Base-by-base conservation (phyloP, 331 rosid species). In the Malus hybrid region DNA sequence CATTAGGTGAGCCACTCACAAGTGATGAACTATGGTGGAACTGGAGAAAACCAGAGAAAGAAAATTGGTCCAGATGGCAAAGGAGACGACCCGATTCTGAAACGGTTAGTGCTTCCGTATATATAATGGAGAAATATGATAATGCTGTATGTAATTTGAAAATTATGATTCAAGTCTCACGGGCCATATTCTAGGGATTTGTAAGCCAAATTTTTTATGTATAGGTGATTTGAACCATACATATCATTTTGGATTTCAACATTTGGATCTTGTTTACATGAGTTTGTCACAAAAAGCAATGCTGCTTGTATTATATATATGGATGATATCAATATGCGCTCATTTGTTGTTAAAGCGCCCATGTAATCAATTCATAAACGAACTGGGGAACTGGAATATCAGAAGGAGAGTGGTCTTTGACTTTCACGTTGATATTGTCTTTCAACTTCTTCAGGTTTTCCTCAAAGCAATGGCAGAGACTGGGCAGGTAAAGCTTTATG, bases 51-150 rank as follows among this genome's bases (percentile, higher is more conserved):
- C 96, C 97, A 29, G 97, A 90, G 65, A 87, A 92, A 33, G 97
- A 90, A 54, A 92, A 89, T 70, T 95, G 97, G 97, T 95, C 99
- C 68, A 89, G 99, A 79, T 95, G 99, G 99, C 97, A 95, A 79
- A 89, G 99, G 83, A 95, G 97, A 85, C 80, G 81, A 69, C 97
- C 99, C 2, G 97, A 95, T 80, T 76, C 75, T 86, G 99, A 95
- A 83, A 92, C 97, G 90, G 99, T 95, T 70, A 74, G 97, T 90
- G 72, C 57, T 16, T 52, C 1, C 10, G 0, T 71, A 50, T 78
- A 50, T n/a, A 67, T 39, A 55, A 31, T 61, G 57, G 39, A 71
- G 52, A 70, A 48, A 34, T 15, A 34, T 5, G 63, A 57, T 44
- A 39, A 65, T 42, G 4, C 32, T 56, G 36, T 22, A n/a, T 36